A percentile compares a stretch with the other conserved stretches of the same genome.
Conservation (phyloP, 2,329 filamentous ascomycete genomes). For the Cladosporium sp. region DNA sequence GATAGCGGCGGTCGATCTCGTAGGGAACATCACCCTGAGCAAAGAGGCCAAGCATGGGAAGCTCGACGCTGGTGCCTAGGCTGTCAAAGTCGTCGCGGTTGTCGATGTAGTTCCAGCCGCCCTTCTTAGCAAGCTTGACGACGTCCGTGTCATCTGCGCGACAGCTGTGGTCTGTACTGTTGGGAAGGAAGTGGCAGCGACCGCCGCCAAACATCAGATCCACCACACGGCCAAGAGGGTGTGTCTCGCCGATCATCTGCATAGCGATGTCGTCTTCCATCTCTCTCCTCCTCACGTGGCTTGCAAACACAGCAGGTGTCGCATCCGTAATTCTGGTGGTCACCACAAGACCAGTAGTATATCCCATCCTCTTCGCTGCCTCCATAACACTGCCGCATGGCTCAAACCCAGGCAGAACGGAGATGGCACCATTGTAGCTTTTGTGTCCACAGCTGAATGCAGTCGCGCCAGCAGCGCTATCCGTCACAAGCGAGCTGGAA, state of each 20-base stretch:
- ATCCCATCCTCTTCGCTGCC: constrained; percentile 86
- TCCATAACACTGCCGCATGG: constrained; percentile 92
- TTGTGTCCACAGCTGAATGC: constrained; percentile 91
- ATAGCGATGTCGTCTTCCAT: constrained; percentile 89
- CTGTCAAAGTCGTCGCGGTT: constrained; percentile 67
- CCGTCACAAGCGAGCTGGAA: constrained; percentile 79
- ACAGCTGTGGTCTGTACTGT: constrained; percentile 75
- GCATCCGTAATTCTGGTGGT: constrained; percentile 95
- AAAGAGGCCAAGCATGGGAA: constrained; percentile 84
- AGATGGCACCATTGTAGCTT: constrained; percentile 96
- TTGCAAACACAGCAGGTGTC: constrained; percentile 90
- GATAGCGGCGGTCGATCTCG: constrained; percentile 80
- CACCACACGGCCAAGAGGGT: constrained; percentile 79
- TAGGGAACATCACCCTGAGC: constrained; percentile 81
- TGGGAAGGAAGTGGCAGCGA: constrained; percentile 87
- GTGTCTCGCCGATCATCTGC: constrained; percentile 78
- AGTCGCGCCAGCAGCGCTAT: constrained; percentile 94
- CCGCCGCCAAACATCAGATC: constrained; percentile 93
- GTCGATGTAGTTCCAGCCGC: constrained; percentile 73
- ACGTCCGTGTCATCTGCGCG: constrained; percentile 74
- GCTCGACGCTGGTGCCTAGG: constrained; percentile 64
- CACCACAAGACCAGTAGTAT: constrained; percentile 88
- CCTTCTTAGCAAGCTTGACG: constrained; percentile 64
- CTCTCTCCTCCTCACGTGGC: constrained; percentile 72
- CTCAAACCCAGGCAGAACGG: constrained; percentile 75